Conservation (phyloP, 2,329 filamentous ascomycete genomes). For the Ophiostoma tasmaniense region DNA sequence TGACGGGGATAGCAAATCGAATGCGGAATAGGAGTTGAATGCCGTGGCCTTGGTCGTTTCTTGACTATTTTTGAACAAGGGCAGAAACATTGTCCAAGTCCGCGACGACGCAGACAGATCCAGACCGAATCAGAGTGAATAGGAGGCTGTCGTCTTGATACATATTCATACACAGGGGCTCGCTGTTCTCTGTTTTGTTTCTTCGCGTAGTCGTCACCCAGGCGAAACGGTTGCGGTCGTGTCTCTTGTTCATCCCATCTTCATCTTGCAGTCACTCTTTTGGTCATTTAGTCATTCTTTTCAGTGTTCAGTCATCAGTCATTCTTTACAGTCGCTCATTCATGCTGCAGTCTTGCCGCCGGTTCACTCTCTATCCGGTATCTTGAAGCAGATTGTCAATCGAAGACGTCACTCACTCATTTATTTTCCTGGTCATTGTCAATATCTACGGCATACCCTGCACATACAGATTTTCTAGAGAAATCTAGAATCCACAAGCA, state of each 20-base stretch:
- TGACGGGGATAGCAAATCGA: background rate
- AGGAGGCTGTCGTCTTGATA: background rate
- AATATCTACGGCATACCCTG: background rate
- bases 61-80: background rate
- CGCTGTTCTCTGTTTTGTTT: background rate
- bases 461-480: background rate
- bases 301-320: background rate
- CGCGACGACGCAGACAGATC: background rate
- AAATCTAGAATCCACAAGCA: background rate
- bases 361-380: background rate
- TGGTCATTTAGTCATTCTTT: background rate
- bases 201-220: background rate
- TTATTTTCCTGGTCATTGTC: background rate
- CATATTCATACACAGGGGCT: conserved; percentile 2
- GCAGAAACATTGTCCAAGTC: background rate
- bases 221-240: background rate
- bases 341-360: background rate
- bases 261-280: background rate
- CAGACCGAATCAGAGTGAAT: background rate
- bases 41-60: background rate
- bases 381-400: background rate
- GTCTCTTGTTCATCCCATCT: background rate
- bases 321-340: background rate
- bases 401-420: background rate
- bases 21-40: background rate